Base-by-base conservation (phyloP, 2,329 filamentous ascomycete genomes). In the Fonsecaea erecta region DNA sequence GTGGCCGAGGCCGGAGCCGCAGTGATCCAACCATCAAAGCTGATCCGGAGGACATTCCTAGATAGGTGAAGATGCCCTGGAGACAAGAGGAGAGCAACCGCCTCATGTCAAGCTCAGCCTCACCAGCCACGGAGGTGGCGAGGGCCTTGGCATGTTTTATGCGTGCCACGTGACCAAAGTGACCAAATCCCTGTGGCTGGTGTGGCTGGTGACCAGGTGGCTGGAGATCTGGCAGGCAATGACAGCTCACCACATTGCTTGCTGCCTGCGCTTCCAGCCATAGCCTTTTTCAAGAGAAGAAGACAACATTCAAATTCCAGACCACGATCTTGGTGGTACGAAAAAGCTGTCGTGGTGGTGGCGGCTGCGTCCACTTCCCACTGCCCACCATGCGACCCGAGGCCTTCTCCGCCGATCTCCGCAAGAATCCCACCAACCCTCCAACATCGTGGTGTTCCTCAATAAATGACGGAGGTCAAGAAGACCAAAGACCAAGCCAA, bases 401-500 rank as follows among this genome's bases (percentile, higher is more conserved):
- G 9, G 2, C 14, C 43, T 21, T 24, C 21, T 24, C 11, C 43
- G 8, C 43, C 43, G 43, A 24, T 48, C 43, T 48, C 43, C 43
- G 43, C 43, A 24, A 24, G 18, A 48, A 11, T 48, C 18, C 43
- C 18, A 24, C 43, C 21, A 11, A 24, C 43, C 18, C 18, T 48
- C 43, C 43, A 24, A 48, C n/a, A 48, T 43, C n/a, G 37, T 43
- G 37, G 16, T 43, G 16, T 2, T 43, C 30, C 26, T 16, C 52
- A 14, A 37, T 34, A 21, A 34, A 55, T 32, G 52, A 55, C 32
- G 52, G 28, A 21, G 12, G 18, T 16, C 52, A 55, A 55, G 52
- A 55, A 55, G 52, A 24, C 12, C 52, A 55, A 55, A 32, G 37
- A 30, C 52, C 11, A 37, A 46, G 55, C 55, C 55, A 58, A 58